Base-by-base conservation (phyloP, 2,329 filamentous ascomycete species). In the Beauveria bassiana region DNA sequence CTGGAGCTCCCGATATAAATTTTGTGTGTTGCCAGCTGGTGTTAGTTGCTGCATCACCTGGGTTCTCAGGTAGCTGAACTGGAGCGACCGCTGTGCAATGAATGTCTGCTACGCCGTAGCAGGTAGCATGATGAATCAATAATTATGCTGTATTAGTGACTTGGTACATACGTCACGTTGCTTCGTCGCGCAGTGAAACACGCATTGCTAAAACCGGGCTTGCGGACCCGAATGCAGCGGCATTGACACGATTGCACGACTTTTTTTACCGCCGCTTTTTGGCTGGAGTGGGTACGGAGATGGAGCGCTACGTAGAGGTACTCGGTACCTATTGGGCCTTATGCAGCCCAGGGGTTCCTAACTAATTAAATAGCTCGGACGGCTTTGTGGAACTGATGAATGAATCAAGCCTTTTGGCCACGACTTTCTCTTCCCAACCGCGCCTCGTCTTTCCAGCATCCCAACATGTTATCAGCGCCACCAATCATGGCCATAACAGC, bases 191-290 rank as follows among this genome's bases (percentile, higher is more conserved):
- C 26, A 51, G 47, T 51, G 47, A 59, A 59, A 45, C 57, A 59
- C 51, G 46, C 46, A 51, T 59, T 50, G 24, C 7, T 26, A 34
- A 49, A 14, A 42, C 47, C 34, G 57, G 57, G 42, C 47, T 40
- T 59, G 46, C 45, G 57, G 57, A 51, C 47, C 47, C 51, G 46
- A 26, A 59, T 22, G 56, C 47, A 52, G 45, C 45, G 24, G 46
- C 43, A 31, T 59, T 7, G 18, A 51, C 56, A 59, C n/a, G 20
- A 16, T 31, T 18, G 20, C 43, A 10, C 20, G 24, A 43, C 28
- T 47, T 31, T 31, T 31, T 50, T 40, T 14, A 10, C 49, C 26
- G 18, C 10, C 16, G n/a, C 8, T 34, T 43, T 43, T 51, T 28
- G 16, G 16, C 18, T 31, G 53, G 42, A 42, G 53, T 12, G 45